Conservation (phyloP, 2,329 filamentous ascomycete genomes). For the Ilyonectria robusta region DNA sequence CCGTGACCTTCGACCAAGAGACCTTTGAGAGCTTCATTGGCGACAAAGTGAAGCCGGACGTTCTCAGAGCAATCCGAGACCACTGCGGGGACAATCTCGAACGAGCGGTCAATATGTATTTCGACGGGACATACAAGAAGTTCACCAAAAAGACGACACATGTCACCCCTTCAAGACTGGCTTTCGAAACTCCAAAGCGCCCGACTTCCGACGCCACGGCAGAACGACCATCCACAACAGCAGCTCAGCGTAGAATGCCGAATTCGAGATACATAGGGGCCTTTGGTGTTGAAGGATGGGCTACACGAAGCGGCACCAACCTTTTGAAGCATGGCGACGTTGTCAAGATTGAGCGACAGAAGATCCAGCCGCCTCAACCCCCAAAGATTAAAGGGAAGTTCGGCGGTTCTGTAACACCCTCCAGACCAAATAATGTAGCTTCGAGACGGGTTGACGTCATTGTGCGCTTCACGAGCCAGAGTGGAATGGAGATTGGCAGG, state of each 20-base stretch:
- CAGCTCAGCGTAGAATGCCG: constrained; percentile 50
- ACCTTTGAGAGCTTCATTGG: constrained; percentile 74
- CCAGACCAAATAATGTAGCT: constrained; percentile 62
- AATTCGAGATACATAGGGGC: constrained; percentile 84
- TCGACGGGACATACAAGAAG: constrained; percentile 77
- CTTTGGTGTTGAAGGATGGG: constrained; percentile 93
- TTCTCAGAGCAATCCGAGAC: constrained; percentile 65
- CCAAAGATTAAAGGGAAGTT: constrained; percentile 61
- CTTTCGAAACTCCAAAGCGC: constrained; percentile 24
- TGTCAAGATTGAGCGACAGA: constrained; percentile 90
- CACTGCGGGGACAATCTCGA: constrained; percentile 72
- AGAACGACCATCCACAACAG: constrained; percentile 30
- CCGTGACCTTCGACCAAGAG: constrained; percentile 67
- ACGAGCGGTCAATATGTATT: constrained; percentile 77
- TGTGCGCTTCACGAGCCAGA: constrained; percentile 88
- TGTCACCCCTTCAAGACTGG: constrained; percentile 21
- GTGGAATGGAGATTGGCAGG: constrained; percentile 87
- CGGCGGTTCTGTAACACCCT: constrained; percentile 51
- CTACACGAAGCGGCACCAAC: constrained; percentile 84
- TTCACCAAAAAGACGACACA: constrained; percentile 52
- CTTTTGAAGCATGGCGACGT: constrained; percentile 85
- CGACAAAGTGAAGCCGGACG: constrained; percentile 65
- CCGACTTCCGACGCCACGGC: constrained; percentile 20
- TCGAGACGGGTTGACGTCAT: constrained; percentile 85
- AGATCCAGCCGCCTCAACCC: constrained; percentile 72